Base-by-base conservation (phyloP, 1,284 basidiomycete genomes). In the Cryptococcus sp. region DNA sequence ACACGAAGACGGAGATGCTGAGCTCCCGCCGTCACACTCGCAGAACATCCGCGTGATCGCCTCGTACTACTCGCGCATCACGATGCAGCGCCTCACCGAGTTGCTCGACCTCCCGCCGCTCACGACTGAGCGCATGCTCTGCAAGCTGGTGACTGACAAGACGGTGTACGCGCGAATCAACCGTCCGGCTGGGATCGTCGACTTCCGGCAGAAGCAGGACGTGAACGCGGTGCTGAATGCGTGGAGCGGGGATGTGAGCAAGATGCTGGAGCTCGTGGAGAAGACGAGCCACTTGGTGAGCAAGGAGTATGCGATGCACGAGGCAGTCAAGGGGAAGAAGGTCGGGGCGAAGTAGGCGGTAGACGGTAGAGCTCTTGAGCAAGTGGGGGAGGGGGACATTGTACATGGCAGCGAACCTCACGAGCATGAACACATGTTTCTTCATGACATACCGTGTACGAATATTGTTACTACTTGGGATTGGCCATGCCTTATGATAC, bases 1-100 rank as follows among this genome's bases (percentile, higher is more conserved):
- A n/a, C 45, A 9, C 28, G 38, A 42, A 35, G n/a, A 46, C 4
- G 18, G 12, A 12, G 18, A 11, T 42, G 23, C 43, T 43, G 20
- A 50, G 24, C 13, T 11, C 18, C 4, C 15, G 20, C 35, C 11
- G 7, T 40, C 24, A 8, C 28, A 43, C 38, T 15, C 15, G 36
- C 68, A 96, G 92, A 99, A 99, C 75, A 88, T 98, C 68, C 93
- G 96, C 50, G 91, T 96, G 40, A 85, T 98, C 46, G 85, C 92
- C 2, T 81, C 87, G 67, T 99, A 99, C 80, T 98, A 98, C 79
- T 94, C 89, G 9, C 86, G 91, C 57, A 95, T 98, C 69, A 91
- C 89, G 18, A 80, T 98, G 24, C 60, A 82, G 24, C 86, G 96
- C 39, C 82, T 98, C 12, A 88, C 89, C 11, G 82, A 88, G 38